A percentile compares a stretch with the other conserved stretches of the same genome.
These are phyloP conservation scores for Kwoniella heveanensis DNA, from an alignment of 768 basidiomycete genomes.

Conservation along the genomic window DNA sequence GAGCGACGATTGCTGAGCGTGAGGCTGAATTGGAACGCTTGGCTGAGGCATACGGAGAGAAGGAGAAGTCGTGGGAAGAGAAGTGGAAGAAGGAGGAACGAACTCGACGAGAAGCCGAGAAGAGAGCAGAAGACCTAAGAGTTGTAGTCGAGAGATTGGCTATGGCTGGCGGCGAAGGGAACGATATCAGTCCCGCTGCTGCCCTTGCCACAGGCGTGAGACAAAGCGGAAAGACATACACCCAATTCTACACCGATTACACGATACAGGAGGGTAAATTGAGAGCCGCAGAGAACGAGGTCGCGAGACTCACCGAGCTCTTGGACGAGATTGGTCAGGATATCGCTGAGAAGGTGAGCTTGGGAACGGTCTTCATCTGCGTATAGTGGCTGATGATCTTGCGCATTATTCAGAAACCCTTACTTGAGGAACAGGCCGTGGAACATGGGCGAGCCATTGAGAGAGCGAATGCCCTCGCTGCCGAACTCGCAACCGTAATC, in stretches of 20 bases:
- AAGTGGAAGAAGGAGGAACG: slow-evolving; percentile 73
- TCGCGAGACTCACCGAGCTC: slow-evolving; percentile 78
- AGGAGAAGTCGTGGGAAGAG: slow-evolving; percentile 68
- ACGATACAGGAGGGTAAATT: slow-evolving; percentile 82
- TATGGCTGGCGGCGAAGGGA: slow-evolving; percentile 59
- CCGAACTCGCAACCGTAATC: slow-evolving; percentile 74
- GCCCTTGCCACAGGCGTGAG: slow-evolving; percentile 80
- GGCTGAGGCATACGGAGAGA: slow-evolving; percentile 68
- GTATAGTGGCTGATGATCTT: background rate
- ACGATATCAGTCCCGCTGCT: slow-evolving; percentile 80
- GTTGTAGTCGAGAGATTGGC: slow-evolving; percentile 54
- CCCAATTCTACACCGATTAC: slow-evolving; percentile 90
- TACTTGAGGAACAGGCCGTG: slow-evolving; percentile 81
- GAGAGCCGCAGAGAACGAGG: slow-evolving; percentile 75
- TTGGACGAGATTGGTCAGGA: slow-evolving; percentile 78
- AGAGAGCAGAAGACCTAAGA: slow-evolving; percentile 70
- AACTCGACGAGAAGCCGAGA: slow-evolving; percentile 70
- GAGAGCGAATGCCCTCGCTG: slow-evolving; percentile 77
- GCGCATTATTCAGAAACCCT: slow-evolving; percentile 68
- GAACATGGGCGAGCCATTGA: slow-evolving; percentile 83
- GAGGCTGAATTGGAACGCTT: slow-evolving; percentile 80
- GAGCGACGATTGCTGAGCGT: slow-evolving; percentile 76
- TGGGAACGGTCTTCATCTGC: background rate
- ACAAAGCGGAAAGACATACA: slow-evolving; percentile 78
- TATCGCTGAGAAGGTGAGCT: slow-evolving; percentile 81